These are phyloP conservation scores for Globomyces sp. DNA, from an alignment of 371 early-diverging fungal genomes.

Conservation along the genomic window DNA sequence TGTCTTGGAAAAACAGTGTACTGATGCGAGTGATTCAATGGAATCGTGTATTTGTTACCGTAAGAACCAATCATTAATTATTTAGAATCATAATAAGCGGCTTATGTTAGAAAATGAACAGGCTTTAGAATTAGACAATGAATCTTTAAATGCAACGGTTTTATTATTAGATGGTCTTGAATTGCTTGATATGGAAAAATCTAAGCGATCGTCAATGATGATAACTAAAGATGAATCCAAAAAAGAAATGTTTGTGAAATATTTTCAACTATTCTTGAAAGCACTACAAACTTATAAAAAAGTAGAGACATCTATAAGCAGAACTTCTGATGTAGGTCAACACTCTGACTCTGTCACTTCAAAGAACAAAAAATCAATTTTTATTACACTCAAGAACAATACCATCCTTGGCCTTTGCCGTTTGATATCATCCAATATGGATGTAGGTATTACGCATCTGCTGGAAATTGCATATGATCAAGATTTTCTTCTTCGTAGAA, in stretches of 20 bases:
- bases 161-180: neutral
- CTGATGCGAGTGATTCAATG: neutral
- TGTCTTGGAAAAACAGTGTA: neutral
- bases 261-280: slow-evolving; percentile 86
- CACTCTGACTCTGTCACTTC: slow-evolving; percentile 43
- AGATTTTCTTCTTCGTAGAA: slow-evolving; percentile 79
- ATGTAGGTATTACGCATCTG: slow-evolving; percentile 85
- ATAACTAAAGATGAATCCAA: slow-evolving; percentile 70
- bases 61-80: neutral
- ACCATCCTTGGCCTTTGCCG: slow-evolving; percentile 87
- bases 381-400: slow-evolving; percentile 72
- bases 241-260: slow-evolving; percentile 77
- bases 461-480: slow-evolving; percentile 91
- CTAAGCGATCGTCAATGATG: neutral
- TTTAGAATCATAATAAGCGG: neutral
- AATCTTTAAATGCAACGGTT: neutral
- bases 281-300: slow-evolving; percentile 72
- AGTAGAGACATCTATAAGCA: neutral
- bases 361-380: slow-evolving; percentile 62
- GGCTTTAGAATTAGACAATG: neutral
- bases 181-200: neutral
- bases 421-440: slow-evolving; percentile 85
- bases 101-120: neutral
- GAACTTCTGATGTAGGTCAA: slow-evolving; percentile 23
- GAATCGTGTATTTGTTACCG: neutral